Conservation (phyloP, 2,329 filamentous ascomycete genomes). For the Trichoderma afroharzianum region DNA sequence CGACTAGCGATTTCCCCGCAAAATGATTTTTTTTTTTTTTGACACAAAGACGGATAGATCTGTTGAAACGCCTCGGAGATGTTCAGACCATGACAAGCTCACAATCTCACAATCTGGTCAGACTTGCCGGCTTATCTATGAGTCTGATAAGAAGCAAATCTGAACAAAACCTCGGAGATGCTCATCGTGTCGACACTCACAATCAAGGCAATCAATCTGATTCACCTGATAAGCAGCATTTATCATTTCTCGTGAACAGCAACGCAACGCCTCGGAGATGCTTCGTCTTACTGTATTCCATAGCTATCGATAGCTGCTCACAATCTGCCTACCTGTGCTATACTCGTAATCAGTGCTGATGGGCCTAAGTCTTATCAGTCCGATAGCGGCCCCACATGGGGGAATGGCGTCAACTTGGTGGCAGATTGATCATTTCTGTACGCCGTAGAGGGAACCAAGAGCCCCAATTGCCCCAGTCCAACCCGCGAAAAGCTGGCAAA, state of each 20-base stretch:
- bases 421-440: constrained; percentile 15
- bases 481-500: background rate
- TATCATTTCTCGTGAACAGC: background rate
- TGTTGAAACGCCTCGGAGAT: background rate
- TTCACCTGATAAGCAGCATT: background rate
- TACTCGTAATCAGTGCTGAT: background rate
- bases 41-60: background rate
- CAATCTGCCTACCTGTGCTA: no score
- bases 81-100: background rate
- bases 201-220: background rate
- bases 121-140: background rate
- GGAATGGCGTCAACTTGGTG: constrained; percentile 16
- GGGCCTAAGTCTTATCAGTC: background rate
- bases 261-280: background rate
- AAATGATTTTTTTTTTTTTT: no score
- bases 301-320: background rate
- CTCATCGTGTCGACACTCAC: background rate
- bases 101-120: background rate
- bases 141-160: background rate
- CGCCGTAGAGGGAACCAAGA: background rate
- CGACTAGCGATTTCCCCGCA: background rate
- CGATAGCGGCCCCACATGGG: constrained; percentile 11
- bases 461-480: background rate
- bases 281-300: background rate
- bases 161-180: background rate